Base-by-base conservation (phyloP, 805 yeast species). In the Sugiyamaella boreocaroliniensis region DNA sequence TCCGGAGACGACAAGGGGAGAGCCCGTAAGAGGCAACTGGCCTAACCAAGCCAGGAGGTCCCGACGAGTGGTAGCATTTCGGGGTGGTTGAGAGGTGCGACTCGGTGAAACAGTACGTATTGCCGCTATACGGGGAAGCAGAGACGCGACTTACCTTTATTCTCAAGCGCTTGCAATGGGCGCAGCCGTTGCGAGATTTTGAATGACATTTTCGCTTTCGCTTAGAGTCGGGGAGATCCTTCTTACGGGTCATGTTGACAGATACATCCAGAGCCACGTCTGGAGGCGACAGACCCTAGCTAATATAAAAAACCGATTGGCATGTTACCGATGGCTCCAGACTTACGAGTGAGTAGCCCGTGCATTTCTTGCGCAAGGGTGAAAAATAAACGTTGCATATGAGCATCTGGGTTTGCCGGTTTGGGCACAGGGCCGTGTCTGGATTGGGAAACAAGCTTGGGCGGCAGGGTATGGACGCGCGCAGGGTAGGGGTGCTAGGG, bases 101-200 rank as follows among this genome's bases (percentile, higher is more conserved):
- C 6, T 22, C 26, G 26, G 26, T 22, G 26, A 22, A 22, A 22
- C 26, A 22, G 6, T 22, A 22, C 26, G 26, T 22, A 22, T 22
- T 22, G n/a, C 26, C 26, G 3, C 26, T 22, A 22, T 22, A 22
- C 26, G 26, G 26, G 26, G 26, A 22, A 8, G 10, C n/a, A 40
- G 12, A 43, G 18, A 15, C 10, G 4, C 14, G 19, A 45, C 55
- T 47, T 42, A 56, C 59, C 52, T 60, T 61, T 42, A 61, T 57
- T 7, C 64, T 51, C 37, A 60, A 49, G 18, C 52, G 50, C 44
- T 61, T 61, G 50, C 64, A 61, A 48, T 58, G 58, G 26, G 47
- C 29, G 43, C 64, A 61, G 29, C 64, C 64, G 51, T 57, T 60
- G 16, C 63, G 48, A 40, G 59, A 54, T 48, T 61, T 61, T n/a